Evolutionary conservation across 176 grass and related monocot species (phyloP), one percentile per base, ranked within the genome.

Genomic region (Chrysopogon serrulatus): DNA sequence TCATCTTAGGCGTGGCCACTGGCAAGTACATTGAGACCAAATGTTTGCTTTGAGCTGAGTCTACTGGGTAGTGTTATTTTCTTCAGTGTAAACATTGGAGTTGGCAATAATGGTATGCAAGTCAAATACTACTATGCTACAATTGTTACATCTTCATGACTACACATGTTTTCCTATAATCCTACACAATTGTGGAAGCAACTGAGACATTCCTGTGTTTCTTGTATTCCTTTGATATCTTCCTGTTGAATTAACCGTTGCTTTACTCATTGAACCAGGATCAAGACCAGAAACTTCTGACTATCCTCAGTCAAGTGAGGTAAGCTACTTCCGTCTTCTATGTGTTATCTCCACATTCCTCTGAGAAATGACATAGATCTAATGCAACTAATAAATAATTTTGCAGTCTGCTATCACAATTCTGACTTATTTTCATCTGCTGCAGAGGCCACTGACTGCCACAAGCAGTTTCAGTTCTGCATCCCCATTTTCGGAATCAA

Each of bases 401-500:
- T 35, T 75, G 10, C 68, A 7, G 39, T 80, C 33, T 81, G 8
- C n/a, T n/a, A 80, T 69, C 27, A n/a, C 48, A 74, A 35, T 74
- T 54, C 61, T 87, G 75, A 71, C 4, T 11, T 44, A 21, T 48
- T 30, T 70, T 93, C 59, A 71, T 96, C 74, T 84, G 10, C 56
- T 82, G 82, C 87, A 99, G 97, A 92, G 93, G 53, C 83, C 87
- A 37, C 85, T 94, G 79, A 84, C 91, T 78, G 87, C 90, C 39
- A 86, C 49, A 53, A 92, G 90, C 77, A 95, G 91, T 87, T 90
- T 95, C 51, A 90, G 91, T 77, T 96, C 93, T 44, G 89, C 90
- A 72, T 99, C 94, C 34, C 91, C 93, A 17, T 87, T 92, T 64
- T 91, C 90, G 16, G 95, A 95, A 53, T 95, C 95, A 77, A 90